phyloP scores from a whole-genome alignment of 306 rosid genomes.

The Prunus mongolica region DNA sequence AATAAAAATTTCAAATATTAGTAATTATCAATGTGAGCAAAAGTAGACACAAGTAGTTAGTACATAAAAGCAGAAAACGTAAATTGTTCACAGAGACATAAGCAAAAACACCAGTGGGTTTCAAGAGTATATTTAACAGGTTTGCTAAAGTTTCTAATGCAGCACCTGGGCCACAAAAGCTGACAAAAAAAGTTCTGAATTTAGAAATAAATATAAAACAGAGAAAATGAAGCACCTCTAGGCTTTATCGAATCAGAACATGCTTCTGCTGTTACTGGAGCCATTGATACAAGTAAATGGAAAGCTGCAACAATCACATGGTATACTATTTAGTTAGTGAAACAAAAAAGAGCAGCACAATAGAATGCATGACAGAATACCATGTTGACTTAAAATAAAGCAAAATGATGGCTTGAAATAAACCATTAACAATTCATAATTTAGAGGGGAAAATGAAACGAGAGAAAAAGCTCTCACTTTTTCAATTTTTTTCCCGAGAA shows the following conservation, averaged over 20 bases:
- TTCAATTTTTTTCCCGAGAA: neutral
- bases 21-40: neutral
- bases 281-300: conserved; percentile 45
- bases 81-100: neutral
- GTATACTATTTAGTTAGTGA: neutral
- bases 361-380: neutral
- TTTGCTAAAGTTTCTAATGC: neutral
- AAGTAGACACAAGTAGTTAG: neutral
- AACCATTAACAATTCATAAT: neutral
- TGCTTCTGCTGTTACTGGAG: conserved; percentile 45
- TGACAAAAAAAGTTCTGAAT: neutral
- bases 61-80: neutral
- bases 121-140: neutral
- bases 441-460: neutral
- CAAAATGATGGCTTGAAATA: neutral
- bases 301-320: conserved; percentile 32
- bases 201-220: neutral
- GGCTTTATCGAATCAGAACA: conserved; percentile 69
- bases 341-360: neutral
- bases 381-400: neutral
- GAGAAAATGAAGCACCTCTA: conserved; percentile 52
- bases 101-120: neutral
- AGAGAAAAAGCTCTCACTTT: neutral
- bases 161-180: neutral
- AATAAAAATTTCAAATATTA: neutral